Evolutionary conservation across 1,284 basidiomycete genomes (phyloP), one percentile per base, ranked within the genome.

Genomic region (Ganoderma lucidum): DNA sequence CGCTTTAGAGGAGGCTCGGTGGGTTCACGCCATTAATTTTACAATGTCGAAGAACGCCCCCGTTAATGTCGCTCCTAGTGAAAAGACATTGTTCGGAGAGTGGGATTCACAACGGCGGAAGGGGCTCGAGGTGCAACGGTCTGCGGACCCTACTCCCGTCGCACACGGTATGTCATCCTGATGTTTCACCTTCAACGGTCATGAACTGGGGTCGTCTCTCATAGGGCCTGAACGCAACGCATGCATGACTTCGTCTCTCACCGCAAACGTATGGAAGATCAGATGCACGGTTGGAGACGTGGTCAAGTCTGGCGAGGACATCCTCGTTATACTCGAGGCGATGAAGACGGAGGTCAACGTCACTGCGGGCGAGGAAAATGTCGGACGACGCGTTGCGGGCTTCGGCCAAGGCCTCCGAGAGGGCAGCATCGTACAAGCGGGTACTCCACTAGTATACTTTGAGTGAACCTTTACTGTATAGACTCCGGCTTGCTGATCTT

Each of bases 271-370:
- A 9, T 90, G 87, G 88, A 91, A 88, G 76, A 83, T 91, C 68
- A 81, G 81, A 30, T 83, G 82, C 51, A 73, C 72, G 17, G 79
- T 74, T 2, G 88, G 87, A 8, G 85, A 89, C 62, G 72, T 75
- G 0, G 81, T 92, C 48, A 70, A 78, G 14, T 80, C 82, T 0
- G 80, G 81, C 0, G 85, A 87, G 12, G 83, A 89, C 42, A 81
- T 87, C 19, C 72, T 92, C 60, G 73, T 88, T 5, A 82, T 92
- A 30, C 81, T 93, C 19, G 90, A 92, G 76, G 90, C 91, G 0
- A 93, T 93, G 92, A 93, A 93, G 80, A 91, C 88, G 6, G 91
- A 92, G 76, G 85, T 90, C 55, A 81, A 82, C 17, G 73, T 90
- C 6, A 78, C 76, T 61, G 84, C 85, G 0, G 85, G 85, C 1